Conservation (phyloP, 768 basidiomycete species). For the Antrodiella citrinella region DNA sequence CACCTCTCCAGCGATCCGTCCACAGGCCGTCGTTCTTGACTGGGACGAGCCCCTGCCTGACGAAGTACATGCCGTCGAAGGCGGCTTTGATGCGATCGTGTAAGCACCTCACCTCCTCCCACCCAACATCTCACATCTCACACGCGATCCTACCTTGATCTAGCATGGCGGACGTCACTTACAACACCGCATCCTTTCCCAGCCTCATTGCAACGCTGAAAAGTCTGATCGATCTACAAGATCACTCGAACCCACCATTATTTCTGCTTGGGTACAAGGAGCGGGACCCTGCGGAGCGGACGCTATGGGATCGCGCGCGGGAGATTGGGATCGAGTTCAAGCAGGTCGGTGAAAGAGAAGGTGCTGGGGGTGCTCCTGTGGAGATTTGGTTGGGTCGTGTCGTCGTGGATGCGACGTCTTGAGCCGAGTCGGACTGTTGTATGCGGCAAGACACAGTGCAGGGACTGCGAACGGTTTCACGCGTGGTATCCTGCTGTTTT, state of each 20-base stretch:
- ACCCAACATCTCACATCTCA: not conserved
- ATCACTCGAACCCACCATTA: conserved; percentile 24
- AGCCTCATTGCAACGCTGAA: conserved; percentile 63
- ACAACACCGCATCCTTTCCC: conserved; percentile 83
- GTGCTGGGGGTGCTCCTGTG: conserved; percentile 55
- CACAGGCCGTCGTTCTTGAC: conserved; percentile 44
- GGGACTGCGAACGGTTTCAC: no score
- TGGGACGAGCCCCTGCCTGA: conserved; percentile 58
- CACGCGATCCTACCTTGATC: not conserved
- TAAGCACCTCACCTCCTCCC: conserved; percentile 35
- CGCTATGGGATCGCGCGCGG: conserved; percentile 57
- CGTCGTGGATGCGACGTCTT: no score
- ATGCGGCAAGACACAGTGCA: no score
- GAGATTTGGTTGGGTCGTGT: conserved; percentile 49
- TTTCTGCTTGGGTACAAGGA: conserved; percentile 84
- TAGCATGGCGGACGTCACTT: conserved; percentile 91
- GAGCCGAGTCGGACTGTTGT: no score
- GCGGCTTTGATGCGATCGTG: conserved; percentile 60
- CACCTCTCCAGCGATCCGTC: conserved; percentile 15
- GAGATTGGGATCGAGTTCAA: conserved; percentile 48
- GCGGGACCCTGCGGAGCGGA: conserved; percentile 67
- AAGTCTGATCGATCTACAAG: conserved; percentile 31
- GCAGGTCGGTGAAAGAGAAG: conserved; percentile 43
- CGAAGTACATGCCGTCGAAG: conserved; percentile 26
- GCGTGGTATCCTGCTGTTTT: no score